Percentiles rank a stretch among this genome's conserved stretches.
Evolutionary conservation across 495 filamentous ascomycete species (phyloP).

Genomic region (Evansstolkia leycettana): DNA sequence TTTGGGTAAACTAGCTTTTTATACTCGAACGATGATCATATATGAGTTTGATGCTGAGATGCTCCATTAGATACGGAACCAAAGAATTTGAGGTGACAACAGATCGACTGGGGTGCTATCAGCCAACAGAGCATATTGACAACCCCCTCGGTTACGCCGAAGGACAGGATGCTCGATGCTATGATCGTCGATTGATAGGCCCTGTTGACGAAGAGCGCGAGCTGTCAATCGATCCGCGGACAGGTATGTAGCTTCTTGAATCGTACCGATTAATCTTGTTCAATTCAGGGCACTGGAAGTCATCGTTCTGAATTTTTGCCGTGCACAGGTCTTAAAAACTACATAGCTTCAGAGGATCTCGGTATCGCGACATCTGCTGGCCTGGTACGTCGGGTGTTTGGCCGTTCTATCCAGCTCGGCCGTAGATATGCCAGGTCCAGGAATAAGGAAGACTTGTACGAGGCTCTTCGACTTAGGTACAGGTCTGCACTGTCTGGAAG

Average conservation of each 20-base stretch:
- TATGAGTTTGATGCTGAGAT: constrained; percentile 40
- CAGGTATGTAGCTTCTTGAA: constrained; percentile 17
- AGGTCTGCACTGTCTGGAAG: constrained; percentile 82
- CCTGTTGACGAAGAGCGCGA: constrained; percentile 71
- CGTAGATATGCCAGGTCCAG: constrained; percentile 49
- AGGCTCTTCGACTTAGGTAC: constrained; percentile 78
- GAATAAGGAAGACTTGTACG: constrained; percentile 64
- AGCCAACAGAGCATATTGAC: constrained; percentile 83
- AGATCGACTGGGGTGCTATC: constrained; percentile 77
- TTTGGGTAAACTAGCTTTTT: constrained; percentile 22
- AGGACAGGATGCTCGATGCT: constrained; percentile 72
- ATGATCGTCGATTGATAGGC: constrained; percentile 65
- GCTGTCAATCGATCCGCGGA: constrained; percentile 60
- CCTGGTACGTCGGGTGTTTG: constrained; percentile 60
- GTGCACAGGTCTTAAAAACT: constrained; percentile 66
- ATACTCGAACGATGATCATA: no score
- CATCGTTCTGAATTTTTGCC: constrained; percentile 2
- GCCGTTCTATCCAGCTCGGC: constrained; percentile 58
- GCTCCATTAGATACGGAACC: constrained; percentile 55
- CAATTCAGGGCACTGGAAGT: no score
- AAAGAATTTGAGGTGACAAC: constrained; percentile 84
- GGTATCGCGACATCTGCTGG: constrained; percentile 65
- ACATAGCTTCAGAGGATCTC: constrained; percentile 71
- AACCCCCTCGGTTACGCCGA: constrained; percentile 70
- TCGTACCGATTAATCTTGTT: neutral